These are phyloP conservation scores for Boletus eberwhitei DNA, from an alignment of 768 basidiomycete genomes.

Conservation along the genomic window DNA sequence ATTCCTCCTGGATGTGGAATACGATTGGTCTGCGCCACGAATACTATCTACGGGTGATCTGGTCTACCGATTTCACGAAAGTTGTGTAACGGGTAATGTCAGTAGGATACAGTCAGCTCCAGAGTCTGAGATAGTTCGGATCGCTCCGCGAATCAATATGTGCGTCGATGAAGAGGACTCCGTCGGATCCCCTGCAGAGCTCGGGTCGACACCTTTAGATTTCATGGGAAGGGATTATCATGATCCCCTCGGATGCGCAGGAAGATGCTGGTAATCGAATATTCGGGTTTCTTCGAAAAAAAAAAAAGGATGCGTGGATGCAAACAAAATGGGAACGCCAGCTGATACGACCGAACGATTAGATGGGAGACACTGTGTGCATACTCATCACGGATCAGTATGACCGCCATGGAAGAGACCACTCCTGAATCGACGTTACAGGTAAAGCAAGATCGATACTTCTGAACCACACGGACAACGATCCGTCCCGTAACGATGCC, in stretches of 20 bases:
- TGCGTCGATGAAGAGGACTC: neutral
- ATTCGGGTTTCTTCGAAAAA: neutral
- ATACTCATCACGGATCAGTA: neutral
- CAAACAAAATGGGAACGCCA: neutral
- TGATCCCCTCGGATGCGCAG: slow-evolving; percentile 17
- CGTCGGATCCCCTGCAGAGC: slow-evolving; percentile 17
- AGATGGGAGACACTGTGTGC: neutral
- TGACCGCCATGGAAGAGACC: neutral
- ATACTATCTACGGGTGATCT: slow-evolving; percentile 9
- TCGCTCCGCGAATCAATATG: slow-evolving; percentile 15
- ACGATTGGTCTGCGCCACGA: slow-evolving; percentile 1
- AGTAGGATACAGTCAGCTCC: neutral
- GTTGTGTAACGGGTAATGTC: neutral
- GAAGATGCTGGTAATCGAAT: neutral
- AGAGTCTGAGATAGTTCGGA: neutral
- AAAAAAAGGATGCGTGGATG: neutral
- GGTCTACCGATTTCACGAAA: slow-evolving; percentile 2
- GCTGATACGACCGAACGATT: neutral
- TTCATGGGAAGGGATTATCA: neutral
- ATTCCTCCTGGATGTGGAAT: neutral
- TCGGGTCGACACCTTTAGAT: neutral
- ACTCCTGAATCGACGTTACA: neutral
- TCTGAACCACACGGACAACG: neutral
- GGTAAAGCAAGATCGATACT: neutral
- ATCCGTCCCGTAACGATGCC: neutral